Evolutionary conservation across 2,329 filamentous ascomycete species (phyloP).

Genomic region (Botrytis deweyae): DNA sequence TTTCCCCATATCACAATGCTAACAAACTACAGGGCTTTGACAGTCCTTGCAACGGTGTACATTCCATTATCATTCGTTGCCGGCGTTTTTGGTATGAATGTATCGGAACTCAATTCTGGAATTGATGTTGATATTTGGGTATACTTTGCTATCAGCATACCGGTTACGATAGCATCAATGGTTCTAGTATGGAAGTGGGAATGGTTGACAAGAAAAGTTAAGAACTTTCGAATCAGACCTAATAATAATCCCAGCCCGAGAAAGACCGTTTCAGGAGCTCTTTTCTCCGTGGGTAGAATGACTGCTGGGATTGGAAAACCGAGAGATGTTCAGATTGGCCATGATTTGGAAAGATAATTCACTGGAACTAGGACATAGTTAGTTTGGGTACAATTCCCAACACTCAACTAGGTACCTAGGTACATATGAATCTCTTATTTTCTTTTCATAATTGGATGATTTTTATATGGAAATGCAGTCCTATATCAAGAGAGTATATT

Average conservation of each 20-base stretch:
- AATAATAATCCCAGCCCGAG: background rate
- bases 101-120: background rate
- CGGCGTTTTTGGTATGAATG: background rate
- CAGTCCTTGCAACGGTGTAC: background rate
- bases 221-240: background rate
- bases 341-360: background rate
- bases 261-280: background rate
- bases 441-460: background rate
- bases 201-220: background rate
- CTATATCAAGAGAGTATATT: background rate
- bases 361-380: background rate
- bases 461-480: background rate
- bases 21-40: background rate
- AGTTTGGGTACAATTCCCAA: background rate
- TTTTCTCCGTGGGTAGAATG: background rate
- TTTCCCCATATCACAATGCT: fast-evolving
- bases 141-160: background rate
- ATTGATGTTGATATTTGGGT: background rate
- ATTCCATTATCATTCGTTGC: slow-evolving; percentile 3
- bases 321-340: background rate
- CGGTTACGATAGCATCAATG: background rate
- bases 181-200: background rate
- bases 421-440: background rate
- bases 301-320: background rate
- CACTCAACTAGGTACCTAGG: too few species aligned